Conservation (phyloP, 352 stramenopile genomes). For the Plasmopara muralis region DNA sequence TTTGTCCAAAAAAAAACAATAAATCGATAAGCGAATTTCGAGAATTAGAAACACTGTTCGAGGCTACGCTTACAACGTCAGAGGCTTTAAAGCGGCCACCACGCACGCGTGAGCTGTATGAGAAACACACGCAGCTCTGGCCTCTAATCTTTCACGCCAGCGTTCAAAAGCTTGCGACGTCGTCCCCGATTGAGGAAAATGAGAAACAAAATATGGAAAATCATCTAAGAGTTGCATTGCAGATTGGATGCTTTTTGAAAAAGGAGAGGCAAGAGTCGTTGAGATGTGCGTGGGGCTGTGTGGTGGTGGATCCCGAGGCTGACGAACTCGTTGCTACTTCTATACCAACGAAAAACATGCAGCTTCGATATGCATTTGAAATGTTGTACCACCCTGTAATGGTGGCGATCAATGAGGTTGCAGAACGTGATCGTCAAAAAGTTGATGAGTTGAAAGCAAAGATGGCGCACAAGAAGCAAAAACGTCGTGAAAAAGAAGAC, state of each 20-base stretch:
- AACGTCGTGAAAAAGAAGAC: slow-evolving; percentile 10
- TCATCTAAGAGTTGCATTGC: slow-evolving; percentile 22
- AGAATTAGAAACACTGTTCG: slow-evolving; percentile 30
- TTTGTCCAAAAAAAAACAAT: slow-evolving; percentile 27
- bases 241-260: slow-evolving; percentile 15
- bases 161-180: slow-evolving; percentile 35
- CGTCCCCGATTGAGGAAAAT: slow-evolving; percentile 31
- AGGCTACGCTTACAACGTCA: slow-evolving; percentile 38
- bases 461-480: slow-evolving; percentile 33
- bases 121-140: slow-evolving; percentile 54
- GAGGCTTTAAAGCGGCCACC: slow-evolving; percentile 50
- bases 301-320: slow-evolving; percentile 44
- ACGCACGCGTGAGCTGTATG: slow-evolving; percentile 51
- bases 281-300: slow-evolving; percentile 41
- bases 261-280: slow-evolving; percentile 8
- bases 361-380: slow-evolving; percentile 32
- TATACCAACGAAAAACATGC: slow-evolving; percentile 5
- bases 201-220: slow-evolving; percentile 31
- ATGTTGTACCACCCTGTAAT: slow-evolving; percentile 65
- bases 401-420: slow-evolving; percentile 58
- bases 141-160: slow-evolving; percentile 78
- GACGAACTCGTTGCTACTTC: slow-evolving; percentile 32
- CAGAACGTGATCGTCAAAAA: slow-evolving; percentile 44
- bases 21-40: slow-evolving; percentile 18
- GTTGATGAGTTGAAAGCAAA: slow-evolving; percentile 15